Evolutionary conservation across 2,329 filamentous ascomycete species (phyloP), one percentile per base, ranked within the genome.

Genomic region (Pyricularia pennisetigena): DNA sequence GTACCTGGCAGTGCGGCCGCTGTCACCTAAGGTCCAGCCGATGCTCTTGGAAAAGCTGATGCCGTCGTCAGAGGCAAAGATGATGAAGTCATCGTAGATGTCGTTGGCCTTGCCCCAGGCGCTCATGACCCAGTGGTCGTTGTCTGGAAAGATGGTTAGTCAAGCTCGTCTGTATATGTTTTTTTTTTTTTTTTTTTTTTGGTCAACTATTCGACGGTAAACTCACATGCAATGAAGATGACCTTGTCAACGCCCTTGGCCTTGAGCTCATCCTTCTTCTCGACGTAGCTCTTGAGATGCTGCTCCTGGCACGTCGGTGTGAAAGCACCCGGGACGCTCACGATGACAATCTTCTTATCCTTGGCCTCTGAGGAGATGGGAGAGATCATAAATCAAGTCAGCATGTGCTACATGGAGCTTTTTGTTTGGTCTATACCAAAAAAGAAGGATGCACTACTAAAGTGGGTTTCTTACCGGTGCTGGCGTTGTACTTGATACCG

Each of bases 101-200:
- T 85, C 84, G 81, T 96, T 94, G 76, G 93, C 92, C 86, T 97
- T 97, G 80, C 88, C 90, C 92, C 92, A 95, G 68, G 91, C 92
- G 74, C 88, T 89, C 91, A 94, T 94, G 78, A 97, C 93, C 77
- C 85, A 96, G 71, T 89, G 83, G 80, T 97, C 93, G 80, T 97
- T 97, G 83, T 83, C 57, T 61, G 57, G 23, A 61, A 61, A n/a
- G 20, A n/a, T n/a, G 16, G 20, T 26, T 26, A 26, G 54, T 26
- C 54, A 24, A 23, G 90, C 4, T n/a, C 41, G 4, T n/a, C 41
- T 54, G 2, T 54, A 20, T n/a, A n/a, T n/a, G n/a, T n/a, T n/a
- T n/a, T n/a, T n/a, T n/a, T n/a, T n/a, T n/a, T n/a, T n/a, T n/a
- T n/a, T n/a, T n/a, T 10, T 24, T 6, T 14, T 14, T 61, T 61